Conservation (phyloP, 257 asterid genomes). For the Jacaranda mimosifolia region DNA sequence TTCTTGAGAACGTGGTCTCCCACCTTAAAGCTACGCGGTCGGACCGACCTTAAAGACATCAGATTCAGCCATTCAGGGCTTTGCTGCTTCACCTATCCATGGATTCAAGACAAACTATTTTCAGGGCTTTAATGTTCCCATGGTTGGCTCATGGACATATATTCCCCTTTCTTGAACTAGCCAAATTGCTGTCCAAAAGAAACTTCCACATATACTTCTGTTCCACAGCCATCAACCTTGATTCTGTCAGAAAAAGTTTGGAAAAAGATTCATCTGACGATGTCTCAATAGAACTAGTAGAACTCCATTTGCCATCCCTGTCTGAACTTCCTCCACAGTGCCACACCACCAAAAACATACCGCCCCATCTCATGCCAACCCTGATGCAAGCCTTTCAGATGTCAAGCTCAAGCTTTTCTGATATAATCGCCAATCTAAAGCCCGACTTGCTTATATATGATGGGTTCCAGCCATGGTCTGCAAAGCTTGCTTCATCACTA, state of each 20-base stretch:
- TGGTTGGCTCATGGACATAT: slow-evolving; percentile 45
- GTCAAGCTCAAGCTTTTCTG: slow-evolving; percentile 32
- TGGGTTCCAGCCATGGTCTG: slow-evolving; percentile 46
- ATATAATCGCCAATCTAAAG: slow-evolving; percentile 23
- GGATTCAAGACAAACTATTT: slow-evolving; percentile 13
- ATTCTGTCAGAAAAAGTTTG: slow-evolving; percentile 25
- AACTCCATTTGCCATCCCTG: slow-evolving; percentile 41
- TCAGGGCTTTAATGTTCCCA: slow-evolving; percentile 38
- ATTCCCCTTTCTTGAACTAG: slow-evolving; percentile 42
- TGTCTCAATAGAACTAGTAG: slow-evolving; percentile 34
- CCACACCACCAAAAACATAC: slow-evolving; percentile 56
- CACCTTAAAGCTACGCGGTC: too few relatives aligned
- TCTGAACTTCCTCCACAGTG: slow-evolving; percentile 45
- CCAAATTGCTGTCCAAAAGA: slow-evolving; percentile 36
- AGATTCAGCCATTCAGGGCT: too few relatives aligned
- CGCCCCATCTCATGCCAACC: slow-evolving; percentile 43
- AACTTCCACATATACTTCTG: slow-evolving; percentile 41
- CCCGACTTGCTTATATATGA: slow-evolving; percentile 49
- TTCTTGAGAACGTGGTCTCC: too few relatives aligned
- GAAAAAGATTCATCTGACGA: neutral
- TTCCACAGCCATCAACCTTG: slow-evolving; percentile 47
- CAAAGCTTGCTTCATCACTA: slow-evolving; percentile 36
- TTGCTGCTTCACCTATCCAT: neutral
- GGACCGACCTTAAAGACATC: too few relatives aligned
- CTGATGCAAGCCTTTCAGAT: slow-evolving; percentile 42